Evolutionary conservation across 257 asterid genomes (phyloP), one percentile per base, ranked within the genome.

Genomic region (Agastache rugosa): DNA sequence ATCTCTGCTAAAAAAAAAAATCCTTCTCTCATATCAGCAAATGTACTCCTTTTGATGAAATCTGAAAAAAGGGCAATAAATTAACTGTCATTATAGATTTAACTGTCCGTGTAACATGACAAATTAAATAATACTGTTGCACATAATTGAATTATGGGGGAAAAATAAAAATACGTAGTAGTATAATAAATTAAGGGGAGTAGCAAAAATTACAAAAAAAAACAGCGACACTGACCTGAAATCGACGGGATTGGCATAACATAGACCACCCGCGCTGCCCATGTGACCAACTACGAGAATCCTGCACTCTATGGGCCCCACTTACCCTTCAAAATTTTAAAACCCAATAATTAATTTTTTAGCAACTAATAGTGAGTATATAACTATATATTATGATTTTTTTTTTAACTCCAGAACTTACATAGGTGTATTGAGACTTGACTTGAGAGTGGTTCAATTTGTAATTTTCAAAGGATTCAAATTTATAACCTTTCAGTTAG

Each of bases 251-350:
- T 27, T 72, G 69, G 67, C 74, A 23, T 27, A 58, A 39, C 6
- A 11, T 20, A 73, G 54, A 37, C 59, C 65, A 47, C 16, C 71
- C 37, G 35, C 56, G 67, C 37, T 10, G 53, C 72, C 79, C 86
- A 79, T 83, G 86, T 83, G 84, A 79, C 67, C 66, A 22, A 63
- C 66, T 67, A 63, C 78, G 79, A 75, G 77, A 79, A 55, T 73
- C 78, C 68, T 72, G 82, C 81, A 59, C 34, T 1, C 20, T 3
- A 5, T 69, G 80, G 80, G 72, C 1, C 82, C 85, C 85, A 56
- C 37, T 10, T 47, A 8, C n/a, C 34, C 31, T 19, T 15, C 27
- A 10, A 53, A 53, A 17, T 42, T 14, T 4, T 11, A 2, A 44
- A 44, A 45, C 51, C 51, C 8, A 47, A 12, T 15, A 11, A 15